Evolutionary conservation across 345 rosid species (phyloP).

Genomic region (Hirschfeldia incana): DNA sequence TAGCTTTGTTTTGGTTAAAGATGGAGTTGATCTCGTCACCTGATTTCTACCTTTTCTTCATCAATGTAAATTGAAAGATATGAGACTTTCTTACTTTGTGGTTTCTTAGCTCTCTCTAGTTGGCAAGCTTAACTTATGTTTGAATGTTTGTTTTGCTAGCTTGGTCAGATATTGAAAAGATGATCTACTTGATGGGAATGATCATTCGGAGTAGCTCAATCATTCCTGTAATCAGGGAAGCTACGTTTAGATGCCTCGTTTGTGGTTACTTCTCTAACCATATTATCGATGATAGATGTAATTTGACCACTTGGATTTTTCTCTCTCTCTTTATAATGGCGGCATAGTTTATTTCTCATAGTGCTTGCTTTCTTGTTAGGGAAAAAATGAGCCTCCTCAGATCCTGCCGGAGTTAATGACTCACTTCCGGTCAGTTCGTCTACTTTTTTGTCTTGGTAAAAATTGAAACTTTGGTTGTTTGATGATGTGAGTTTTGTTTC

Average conservation of each 20-base stretch:
- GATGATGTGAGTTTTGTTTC: no score
- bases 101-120: no score
- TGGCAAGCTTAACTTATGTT: slow-evolving; percentile 12
- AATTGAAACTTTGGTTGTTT: no score
- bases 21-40: no score
- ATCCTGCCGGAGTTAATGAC: no score
- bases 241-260: slow-evolving; percentile 82
- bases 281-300: slow-evolving; percentile 93
- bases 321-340: neutral
- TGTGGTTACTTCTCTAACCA: slow-evolving; percentile 88
- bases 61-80: no score
- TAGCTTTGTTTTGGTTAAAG: no score
- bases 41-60: no score
- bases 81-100: no score
- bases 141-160: slow-evolving; percentile 24
- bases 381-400: slow-evolving; percentile 70
- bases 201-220: slow-evolving; percentile 87
- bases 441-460: no score
- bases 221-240: slow-evolving; percentile 97
- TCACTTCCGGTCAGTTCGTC: no score
- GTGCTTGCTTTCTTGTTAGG: slow-evolving; percentile 45
- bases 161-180: slow-evolving; percentile 94
- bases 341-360: neutral
- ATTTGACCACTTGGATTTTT: no score
- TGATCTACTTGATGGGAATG: slow-evolving; percentile 94